Conservation (phyloP, 305 asterid genomes). For the Andrographis paniculata region DNA sequence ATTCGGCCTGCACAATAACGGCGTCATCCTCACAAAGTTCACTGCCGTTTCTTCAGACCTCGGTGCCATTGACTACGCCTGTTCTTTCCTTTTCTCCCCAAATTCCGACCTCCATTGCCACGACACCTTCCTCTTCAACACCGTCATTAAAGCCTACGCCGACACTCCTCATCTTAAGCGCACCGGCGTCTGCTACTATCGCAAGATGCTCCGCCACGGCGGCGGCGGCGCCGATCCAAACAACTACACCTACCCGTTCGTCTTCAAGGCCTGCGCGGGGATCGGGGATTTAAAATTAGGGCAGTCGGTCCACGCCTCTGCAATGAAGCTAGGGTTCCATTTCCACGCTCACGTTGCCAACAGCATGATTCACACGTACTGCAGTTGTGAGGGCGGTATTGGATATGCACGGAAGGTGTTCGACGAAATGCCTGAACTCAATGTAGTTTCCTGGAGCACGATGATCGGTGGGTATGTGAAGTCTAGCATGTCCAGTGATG, state of each 20-base stretch:
- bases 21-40: constrained; percentile 61
- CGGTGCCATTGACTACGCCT: constrained; percentile 42
- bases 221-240: constrained; percentile 59
- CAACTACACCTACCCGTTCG: constrained; percentile 68
- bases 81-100: constrained; percentile 45
- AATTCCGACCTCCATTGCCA: constrained; percentile 36
- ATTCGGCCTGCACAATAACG: constrained; percentile 49
- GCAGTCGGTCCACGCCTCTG: constrained; percentile 43
- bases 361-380: constrained; percentile 60
- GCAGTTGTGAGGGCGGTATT: constrained; percentile 46
- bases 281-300: constrained; percentile 44
- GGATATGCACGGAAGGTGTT: constrained; percentile 50
- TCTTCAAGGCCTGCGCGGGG: constrained; percentile 81
- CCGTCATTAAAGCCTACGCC: constrained; percentile 58
- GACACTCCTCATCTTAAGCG: constrained; percentile 30
- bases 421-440: constrained; percentile 53
- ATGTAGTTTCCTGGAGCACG: constrained; percentile 53
- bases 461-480: constrained; percentile 67
- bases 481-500: constrained; percentile 52
- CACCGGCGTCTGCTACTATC: constrained; percentile 33
- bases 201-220: constrained; percentile 37
- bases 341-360: constrained; percentile 51
- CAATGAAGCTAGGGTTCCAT: constrained; percentile 43
- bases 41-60: constrained; percentile 50
- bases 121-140: constrained; percentile 73